Percentiles rank a stretch among this genome's conserved stretches.
These are phyloP conservation scores for Amorphotheca resinae DNA, from an alignment of 495 filamentous ascomycete genomes.

Conservation along the genomic window DNA sequence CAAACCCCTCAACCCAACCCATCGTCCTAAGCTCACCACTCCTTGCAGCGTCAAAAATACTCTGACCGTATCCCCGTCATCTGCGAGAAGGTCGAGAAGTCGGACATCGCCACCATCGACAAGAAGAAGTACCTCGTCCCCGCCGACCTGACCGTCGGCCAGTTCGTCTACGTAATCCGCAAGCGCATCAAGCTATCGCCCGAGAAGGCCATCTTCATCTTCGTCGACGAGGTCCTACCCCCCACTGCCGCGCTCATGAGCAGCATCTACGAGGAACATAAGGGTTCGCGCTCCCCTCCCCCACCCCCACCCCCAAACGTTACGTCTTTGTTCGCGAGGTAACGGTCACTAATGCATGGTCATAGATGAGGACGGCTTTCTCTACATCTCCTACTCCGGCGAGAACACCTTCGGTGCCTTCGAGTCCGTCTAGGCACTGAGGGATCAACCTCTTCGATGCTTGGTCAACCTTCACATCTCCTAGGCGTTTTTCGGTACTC, in stretches of 20 bases:
- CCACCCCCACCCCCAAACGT: constrained; percentile 17
- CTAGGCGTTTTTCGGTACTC: constrained; percentile 7
- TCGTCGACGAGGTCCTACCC: constrained; percentile 96
- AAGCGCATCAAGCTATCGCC: constrained; percentile 99
- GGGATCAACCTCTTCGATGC: constrained; percentile 1
- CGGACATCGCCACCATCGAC: constrained; percentile 98
- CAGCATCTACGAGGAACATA: constrained; percentile 99
- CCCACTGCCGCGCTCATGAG: constrained; percentile 97
- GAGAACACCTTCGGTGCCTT: constrained; percentile 88
- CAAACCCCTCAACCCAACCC: background rate
- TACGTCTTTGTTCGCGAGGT: too few relatives aligned
- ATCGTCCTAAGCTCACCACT: constrained; percentile 1
- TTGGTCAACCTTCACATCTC: too few relatives aligned
- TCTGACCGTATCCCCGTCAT: constrained; percentile 98
- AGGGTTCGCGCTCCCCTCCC: constrained; percentile 29
- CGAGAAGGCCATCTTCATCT: constrained; percentile 99
- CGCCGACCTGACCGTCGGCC: constrained; percentile 93
- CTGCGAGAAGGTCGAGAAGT: constrained; percentile 99
- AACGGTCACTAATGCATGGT: too few relatives aligned
- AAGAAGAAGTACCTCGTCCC: constrained; percentile 99
- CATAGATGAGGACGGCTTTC: constrained; percentile 11
- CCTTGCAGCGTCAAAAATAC: constrained; percentile 73
- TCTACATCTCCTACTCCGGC: constrained; percentile 77
- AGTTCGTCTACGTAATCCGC: constrained; percentile 99
- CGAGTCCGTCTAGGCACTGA: constrained; percentile 9